Conservation (phyloP, 805 yeast species). For the Candida morakotiae region DNA sequence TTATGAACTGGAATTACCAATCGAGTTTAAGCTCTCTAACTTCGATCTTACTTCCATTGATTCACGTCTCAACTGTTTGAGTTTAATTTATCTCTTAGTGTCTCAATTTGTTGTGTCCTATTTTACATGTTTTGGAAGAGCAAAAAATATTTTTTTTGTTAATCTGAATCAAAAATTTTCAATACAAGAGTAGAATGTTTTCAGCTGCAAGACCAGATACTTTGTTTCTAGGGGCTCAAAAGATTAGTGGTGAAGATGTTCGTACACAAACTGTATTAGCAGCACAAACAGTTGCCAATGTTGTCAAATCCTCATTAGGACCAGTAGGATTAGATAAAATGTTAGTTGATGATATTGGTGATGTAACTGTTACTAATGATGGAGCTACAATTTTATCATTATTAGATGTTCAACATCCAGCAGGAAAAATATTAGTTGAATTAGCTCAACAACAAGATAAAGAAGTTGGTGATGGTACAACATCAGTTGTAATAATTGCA, state of each 20-base stretch:
- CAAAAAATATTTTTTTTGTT: neutral
- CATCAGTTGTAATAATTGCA: conserved; percentile 95
- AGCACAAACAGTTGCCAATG: conserved; percentile 81
- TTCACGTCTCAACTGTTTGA: too few relatives aligned
- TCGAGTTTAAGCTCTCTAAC: too few relatives aligned
- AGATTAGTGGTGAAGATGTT: conserved; percentile 92
- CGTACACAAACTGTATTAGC: conserved; percentile 95
- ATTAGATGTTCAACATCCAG: conserved; percentile 97
- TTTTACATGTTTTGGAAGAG: conserved; percentile 1
- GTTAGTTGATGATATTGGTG: conserved; percentile 98
- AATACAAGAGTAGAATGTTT: conserved; percentile 39
- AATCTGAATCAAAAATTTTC: neutral
- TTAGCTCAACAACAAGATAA: conserved; percentile 98
- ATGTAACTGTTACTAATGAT: conserved; percentile 96
- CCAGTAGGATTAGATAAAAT: conserved; percentile 98
- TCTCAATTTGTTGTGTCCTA: too few relatives aligned
- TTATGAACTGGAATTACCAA: too few relatives aligned
- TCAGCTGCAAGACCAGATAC: conserved; percentile 87
- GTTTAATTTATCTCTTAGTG: too few relatives aligned
- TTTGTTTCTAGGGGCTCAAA: conserved; percentile 92
- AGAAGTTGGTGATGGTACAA: conserved; percentile 98
- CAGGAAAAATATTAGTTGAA: conserved; percentile 94
- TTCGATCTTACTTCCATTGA: too few relatives aligned
- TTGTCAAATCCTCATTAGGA: conserved; percentile 87
- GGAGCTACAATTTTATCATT: conserved; percentile 94